phyloP scores from a whole-genome alignment of 2,329 filamentous ascomycete genomes.

The Colletotrichum theobromicola region DNA sequence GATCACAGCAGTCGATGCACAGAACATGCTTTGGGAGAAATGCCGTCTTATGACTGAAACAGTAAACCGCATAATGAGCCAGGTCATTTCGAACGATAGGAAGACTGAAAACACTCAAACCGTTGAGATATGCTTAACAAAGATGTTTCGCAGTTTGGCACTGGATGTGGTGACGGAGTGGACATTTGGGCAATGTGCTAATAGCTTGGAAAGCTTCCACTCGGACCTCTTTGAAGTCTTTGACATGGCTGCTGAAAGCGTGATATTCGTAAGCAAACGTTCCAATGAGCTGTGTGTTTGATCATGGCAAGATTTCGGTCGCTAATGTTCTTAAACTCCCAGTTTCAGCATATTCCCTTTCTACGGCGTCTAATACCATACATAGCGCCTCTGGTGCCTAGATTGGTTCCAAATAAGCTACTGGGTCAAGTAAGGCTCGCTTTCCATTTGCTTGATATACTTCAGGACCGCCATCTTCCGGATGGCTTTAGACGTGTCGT shows the following conservation, averaged over 20 bases:
- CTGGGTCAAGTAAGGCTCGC: not conserved
- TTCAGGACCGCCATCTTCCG: not conserved
- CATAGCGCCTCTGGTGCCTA: not conserved
- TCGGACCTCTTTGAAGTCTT: not conserved
- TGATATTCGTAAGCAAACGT: not conserved
- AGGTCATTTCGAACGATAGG: not conserved
- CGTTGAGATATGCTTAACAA: not conserved
- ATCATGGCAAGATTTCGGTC: not conserved
- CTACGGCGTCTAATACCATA: not conserved
- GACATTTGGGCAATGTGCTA: constrained; percentile 1
- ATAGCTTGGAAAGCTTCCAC: not conserved
- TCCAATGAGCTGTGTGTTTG: not conserved
- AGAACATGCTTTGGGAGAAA: not conserved
- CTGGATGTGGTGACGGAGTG: not conserved
- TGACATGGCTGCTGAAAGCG: not conserved
- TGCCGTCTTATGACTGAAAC: not conserved
- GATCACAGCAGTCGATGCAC: not conserved
- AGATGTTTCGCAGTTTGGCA: not conserved
- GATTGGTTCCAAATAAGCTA: not conserved
- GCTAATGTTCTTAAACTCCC: not conserved
- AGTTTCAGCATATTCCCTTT: constrained; percentile 1
- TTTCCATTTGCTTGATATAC: not conserved
- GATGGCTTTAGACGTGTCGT: not conserved
- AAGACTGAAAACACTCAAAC: not conserved
- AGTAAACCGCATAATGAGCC: not conserved